Percentiles rank a stretch among this genome's conserved stretches.
phyloP scores from a whole-genome alignment of 495 filamentous ascomycete genomes.

The Penicillium waksmanii region DNA sequence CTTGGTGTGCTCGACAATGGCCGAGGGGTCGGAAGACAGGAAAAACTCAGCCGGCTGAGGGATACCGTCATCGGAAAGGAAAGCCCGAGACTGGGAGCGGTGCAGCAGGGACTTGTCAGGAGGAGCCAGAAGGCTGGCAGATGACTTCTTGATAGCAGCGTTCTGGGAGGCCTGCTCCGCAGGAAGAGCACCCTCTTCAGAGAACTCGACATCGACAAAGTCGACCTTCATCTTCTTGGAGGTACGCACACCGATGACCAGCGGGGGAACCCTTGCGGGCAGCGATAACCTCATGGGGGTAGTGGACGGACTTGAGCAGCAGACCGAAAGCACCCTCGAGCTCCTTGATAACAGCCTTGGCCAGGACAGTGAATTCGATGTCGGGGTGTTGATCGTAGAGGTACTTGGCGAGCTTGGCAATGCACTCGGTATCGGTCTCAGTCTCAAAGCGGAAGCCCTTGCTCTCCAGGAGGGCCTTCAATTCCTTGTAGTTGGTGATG shows the following conservation, averaged over 20 bases:
- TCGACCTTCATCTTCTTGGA: constrained; percentile 99
- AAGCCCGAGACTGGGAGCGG: constrained; percentile 96
- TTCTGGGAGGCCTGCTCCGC: constrained; percentile 97
- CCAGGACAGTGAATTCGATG: constrained; percentile 93
- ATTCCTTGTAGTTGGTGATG: constrained; percentile 99
- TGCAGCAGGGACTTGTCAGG: constrained; percentile 97
- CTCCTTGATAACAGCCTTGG: constrained; percentile 97
- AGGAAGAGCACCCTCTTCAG: constrained; percentile 82
- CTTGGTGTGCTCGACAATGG: constrained; percentile 99
- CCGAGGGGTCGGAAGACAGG: constrained; percentile 95
- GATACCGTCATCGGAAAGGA: constrained; percentile 95
- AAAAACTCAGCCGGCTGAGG: constrained; percentile 99
- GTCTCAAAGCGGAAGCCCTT: constrained; percentile 99
- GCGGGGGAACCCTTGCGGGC: constrained; percentile 94
- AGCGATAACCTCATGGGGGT: constrained; percentile 95
- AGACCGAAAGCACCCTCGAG: constrained; percentile 97
- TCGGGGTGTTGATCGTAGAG: constrained; percentile 93
- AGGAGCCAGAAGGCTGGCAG: constrained; percentile 77
- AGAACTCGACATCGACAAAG: constrained; percentile 97
- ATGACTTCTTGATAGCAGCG: constrained; percentile 90
- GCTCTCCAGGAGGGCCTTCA: constrained; percentile 86
- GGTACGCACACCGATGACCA: constrained; percentile 94
- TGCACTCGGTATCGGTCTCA: constrained; percentile 98
- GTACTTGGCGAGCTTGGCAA: constrained; percentile 98
- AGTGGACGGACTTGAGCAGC: constrained; percentile 96